Evolutionary conservation across 352 stramenopile genomes (phyloP), one percentile per base, ranked within the genome.

Genomic region (Peronospora belbahrii): DNA sequence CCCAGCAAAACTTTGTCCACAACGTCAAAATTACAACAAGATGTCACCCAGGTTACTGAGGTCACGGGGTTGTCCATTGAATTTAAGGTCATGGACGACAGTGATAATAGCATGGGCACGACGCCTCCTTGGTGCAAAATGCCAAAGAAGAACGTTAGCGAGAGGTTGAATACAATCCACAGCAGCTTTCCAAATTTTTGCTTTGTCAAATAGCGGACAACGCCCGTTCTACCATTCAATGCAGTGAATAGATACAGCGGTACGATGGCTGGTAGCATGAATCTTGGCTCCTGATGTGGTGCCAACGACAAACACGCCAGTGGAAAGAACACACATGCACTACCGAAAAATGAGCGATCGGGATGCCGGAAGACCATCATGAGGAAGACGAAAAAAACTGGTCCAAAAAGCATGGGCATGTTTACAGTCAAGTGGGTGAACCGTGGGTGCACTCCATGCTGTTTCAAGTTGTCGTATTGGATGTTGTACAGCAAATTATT

Each of bases 401-500:
- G 86, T 6, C 87, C 88, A 61, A 95, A 98, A 39, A 98, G 68
- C 62, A 97, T 78, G 8, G 84, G 83, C 84, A 97, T 86, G 56
- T 97, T 97, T 15, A 97, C 81, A 1, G 76, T 51, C 37, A 66
- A 43, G 63, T 98, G 93, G 1, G 85, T 96, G 35, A 83, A 61
- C 15, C 84, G 66, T 8, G 87, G 75, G 60, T 98, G 93, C 11
- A 97, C 69, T 9, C 93, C 93, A 53, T 97, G 91, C 15, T 93
- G 59, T 24, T 84, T 67, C 24, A 98, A 67, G 51, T 97, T 97
- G 32, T 79, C 65, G 47, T 77, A 63, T 52, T 95, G 75, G 8
- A 85, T 67, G 62, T 98, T 98, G 76, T 97, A 98, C 8, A 70
- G 18, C 28, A 97, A 62, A 64, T 96, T 96, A 64, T 97, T 97